Percentiles rank a stretch among this genome's conserved stretches.
Evolutionary conservation across 2,329 filamentous ascomycete species (phyloP).

Genomic region (Chlorencoelia australis): DNA sequence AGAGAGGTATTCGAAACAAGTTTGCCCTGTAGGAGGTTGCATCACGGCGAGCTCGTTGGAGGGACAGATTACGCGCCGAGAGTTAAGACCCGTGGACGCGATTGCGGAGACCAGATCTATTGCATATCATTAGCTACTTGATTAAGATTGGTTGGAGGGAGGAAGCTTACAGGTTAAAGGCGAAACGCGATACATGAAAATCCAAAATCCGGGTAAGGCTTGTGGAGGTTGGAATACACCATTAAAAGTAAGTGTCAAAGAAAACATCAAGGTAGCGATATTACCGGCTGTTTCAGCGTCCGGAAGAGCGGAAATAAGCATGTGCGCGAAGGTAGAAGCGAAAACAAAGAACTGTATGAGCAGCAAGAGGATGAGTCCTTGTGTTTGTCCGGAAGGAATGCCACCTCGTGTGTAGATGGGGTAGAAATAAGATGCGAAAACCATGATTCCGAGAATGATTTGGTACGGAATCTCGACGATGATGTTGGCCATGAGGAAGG

Average conservation of each 20-base stretch:
- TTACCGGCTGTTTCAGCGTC: conserved; percentile 69
- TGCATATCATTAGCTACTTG: conserved; percentile 25
- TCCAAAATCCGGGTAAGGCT: conserved; percentile 65
- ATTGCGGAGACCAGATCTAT: conserved; percentile 65
- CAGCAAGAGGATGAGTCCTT: conserved; percentile 64
- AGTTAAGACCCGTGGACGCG: conserved; percentile 58
- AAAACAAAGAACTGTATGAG: conserved; percentile 69
- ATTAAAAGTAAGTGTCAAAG: conserved; percentile 64
- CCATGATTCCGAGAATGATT: conserved; percentile 60
- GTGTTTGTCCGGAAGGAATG: conserved; percentile 19
- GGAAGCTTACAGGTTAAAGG: conserved; percentile 26
- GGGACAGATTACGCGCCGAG: conserved; percentile 55
- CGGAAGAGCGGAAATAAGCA: conserved; percentile 68
- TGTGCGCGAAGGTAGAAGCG: conserved; percentile 72
- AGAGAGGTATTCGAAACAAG: conserved; percentile 49
- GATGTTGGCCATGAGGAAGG: conserved; percentile 37
- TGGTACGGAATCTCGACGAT: conserved; percentile 82
- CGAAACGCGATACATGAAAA: conserved; percentile 75
- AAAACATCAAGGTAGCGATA: conserved; percentile 67
- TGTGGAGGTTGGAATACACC: conserved; percentile 59
- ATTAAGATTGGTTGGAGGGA: background rate
- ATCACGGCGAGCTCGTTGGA: conserved; percentile 59
- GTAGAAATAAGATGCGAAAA: conserved; percentile 79
- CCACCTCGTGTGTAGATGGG: conserved; percentile 57
- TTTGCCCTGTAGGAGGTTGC: conserved; percentile 43